Conservation (phyloP, 1,284 basidiomycete species). For the Porodaedalea pini region DNA sequence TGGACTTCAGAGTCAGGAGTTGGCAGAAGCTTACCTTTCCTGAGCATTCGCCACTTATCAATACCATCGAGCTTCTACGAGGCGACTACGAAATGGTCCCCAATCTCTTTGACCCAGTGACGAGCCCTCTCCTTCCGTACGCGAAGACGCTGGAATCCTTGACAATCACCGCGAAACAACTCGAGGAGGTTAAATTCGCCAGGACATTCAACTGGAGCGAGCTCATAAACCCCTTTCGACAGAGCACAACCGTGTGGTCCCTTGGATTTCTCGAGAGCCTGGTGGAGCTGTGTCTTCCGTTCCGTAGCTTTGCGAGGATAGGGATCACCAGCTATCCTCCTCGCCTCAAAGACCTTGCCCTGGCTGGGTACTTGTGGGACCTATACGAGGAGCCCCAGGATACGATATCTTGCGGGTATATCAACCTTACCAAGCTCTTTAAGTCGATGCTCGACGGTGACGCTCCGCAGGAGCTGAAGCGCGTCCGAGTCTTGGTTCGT, state of each 20-base stretch:
- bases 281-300: neutral
- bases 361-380: neutral
- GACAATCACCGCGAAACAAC: neutral
- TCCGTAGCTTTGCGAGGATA: neutral
- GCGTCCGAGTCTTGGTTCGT: too few relatives aligned
- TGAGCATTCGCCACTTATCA: neutral
- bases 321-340: neutral
- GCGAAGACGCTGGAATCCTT: neutral
- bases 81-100: neutral
- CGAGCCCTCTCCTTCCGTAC: slow-evolving; percentile 5
- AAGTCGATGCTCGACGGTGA: neutral
- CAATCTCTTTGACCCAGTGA: neutral
- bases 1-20: neutral
- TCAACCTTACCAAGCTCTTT: neutral
- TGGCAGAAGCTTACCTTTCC: slow-evolving; percentile 1
- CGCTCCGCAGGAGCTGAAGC: too few relatives aligned
- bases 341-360: neutral
- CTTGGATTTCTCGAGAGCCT: slow-evolving; percentile 5
- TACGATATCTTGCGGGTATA: too few relatives aligned
- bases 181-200: neutral
- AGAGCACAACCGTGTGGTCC: neutral
- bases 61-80: neutral
- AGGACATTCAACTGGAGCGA: neutral
- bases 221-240: neutral
- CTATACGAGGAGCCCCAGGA: neutral